Evolutionary conservation across 441 rosid species (phyloP).

Genomic region (Populus hybrid): DNA sequence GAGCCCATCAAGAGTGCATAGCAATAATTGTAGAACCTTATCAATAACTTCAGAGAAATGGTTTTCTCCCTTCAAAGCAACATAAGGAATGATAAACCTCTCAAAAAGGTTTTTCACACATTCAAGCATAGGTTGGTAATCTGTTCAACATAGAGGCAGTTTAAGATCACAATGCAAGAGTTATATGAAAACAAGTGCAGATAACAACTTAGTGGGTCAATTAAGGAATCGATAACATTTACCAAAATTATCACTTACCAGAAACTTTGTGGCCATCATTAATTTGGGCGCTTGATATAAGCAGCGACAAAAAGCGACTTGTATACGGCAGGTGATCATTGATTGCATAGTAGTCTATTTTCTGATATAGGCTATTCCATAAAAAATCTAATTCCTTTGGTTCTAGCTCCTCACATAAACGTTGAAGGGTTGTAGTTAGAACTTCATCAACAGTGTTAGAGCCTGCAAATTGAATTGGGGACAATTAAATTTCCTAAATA

Average conservation of each 20-base stretch:
- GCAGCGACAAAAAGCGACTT: slow-evolving; percentile 53
- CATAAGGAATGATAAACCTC: slow-evolving; percentile 38
- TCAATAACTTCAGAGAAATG: slow-evolving; percentile 46
- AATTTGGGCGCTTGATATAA: slow-evolving; percentile 49
- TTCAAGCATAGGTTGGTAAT: slow-evolving; percentile 54
- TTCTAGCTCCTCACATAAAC: slow-evolving; percentile 64
- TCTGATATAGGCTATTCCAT: slow-evolving; percentile 57
- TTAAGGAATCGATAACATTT: slow-evolving; percentile 11
- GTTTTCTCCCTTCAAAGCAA: slow-evolving; percentile 33
- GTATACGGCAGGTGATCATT: slow-evolving; percentile 38
- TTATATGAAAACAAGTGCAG: slow-evolving; percentile 1
- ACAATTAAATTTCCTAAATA: not conserved
- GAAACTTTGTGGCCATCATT: slow-evolving; percentile 41
- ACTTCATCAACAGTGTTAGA: slow-evolving; percentile 62
- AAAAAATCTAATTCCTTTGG: slow-evolving; percentile 46
- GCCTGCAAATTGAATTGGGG: slow-evolving; percentile 37
- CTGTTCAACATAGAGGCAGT: slow-evolving; percentile 39
- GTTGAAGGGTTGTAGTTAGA: slow-evolving; percentile 48
- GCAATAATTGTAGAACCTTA: slow-evolving; percentile 65
- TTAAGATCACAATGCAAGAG: slow-evolving; percentile 10
- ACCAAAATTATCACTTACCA: slow-evolving; percentile 46
- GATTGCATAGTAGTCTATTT: slow-evolving; percentile 40
- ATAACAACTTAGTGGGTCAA: slow-evolving; percentile 13
- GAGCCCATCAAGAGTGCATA: slow-evolving; percentile 55
- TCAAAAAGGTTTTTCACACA: slow-evolving; percentile 43